Evolutionary conservation across 768 basidiomycete genomes (phyloP).

Genomic region (Boletellus sp.): DNA sequence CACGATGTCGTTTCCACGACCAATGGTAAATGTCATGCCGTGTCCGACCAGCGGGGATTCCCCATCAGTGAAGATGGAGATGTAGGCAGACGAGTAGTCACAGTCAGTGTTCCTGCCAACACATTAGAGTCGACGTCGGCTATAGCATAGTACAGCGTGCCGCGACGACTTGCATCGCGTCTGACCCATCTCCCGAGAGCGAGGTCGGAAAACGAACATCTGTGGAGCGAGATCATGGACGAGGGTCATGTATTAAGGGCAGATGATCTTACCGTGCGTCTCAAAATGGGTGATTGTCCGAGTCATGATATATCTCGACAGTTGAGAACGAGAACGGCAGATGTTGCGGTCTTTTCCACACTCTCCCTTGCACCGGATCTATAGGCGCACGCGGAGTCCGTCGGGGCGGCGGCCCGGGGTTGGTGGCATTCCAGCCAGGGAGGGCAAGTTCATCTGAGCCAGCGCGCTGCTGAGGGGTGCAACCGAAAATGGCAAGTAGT

Average conservation of each 20-base stretch:
- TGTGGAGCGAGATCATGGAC: slow-evolving; percentile 26
- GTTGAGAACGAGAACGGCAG: neutral
- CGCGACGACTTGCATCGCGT: slow-evolving; percentile 67
- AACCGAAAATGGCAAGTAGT: slow-evolving; percentile 7
- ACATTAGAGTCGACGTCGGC: neutral
- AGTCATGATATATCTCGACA: slow-evolving; percentile 15
- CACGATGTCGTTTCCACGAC: slow-evolving; percentile 93
- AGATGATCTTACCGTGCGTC: slow-evolving; percentile 47
- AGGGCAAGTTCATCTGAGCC: too few relatives aligned
- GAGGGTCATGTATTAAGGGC: neutral
- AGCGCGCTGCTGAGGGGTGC: slow-evolving; percentile 9
- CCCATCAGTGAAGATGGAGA: slow-evolving; percentile 68
- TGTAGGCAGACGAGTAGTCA: slow-evolving; percentile 93
- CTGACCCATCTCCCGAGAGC: slow-evolving; percentile 85
- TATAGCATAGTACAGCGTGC: neutral
- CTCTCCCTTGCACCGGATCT: neutral
- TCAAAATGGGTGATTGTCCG: slow-evolving; percentile 53
- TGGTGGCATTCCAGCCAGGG: too few relatives aligned
- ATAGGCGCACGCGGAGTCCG: neutral
- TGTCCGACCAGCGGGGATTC: slow-evolving; percentile 71
- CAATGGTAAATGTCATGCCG: slow-evolving; percentile 94
- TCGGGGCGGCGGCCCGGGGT: slow-evolving; percentile 15
- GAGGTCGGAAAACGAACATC: slow-evolving; percentile 94
- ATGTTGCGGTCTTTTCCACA: too few relatives aligned
- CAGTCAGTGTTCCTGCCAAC: slow-evolving; percentile 84